A percentile compares a stretch with the other conserved stretches of the same genome.
Conservation (phyloP, 352 stramenopile species). For the Hyaloperonospora brassicae region DNA sequence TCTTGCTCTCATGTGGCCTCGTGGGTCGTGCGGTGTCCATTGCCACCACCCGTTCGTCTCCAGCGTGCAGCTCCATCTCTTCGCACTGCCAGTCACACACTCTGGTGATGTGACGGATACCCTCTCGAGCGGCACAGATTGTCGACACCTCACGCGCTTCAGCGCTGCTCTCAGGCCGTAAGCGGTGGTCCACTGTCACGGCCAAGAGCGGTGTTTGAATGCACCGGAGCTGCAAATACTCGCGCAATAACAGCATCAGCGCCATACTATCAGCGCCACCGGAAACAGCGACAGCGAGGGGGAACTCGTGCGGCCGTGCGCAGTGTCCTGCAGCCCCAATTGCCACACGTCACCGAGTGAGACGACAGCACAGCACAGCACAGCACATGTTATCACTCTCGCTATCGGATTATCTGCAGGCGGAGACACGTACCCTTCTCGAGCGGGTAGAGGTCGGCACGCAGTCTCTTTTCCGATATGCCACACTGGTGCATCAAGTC, state of each 20-base stretch:
- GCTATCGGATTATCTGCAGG: no score
- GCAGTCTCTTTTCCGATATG: conserved; percentile 35
- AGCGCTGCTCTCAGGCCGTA: conserved; percentile 52
- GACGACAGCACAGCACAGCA: neutral
- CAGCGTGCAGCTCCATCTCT: conserved; percentile 5
- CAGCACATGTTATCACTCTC: no score
- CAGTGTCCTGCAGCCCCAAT: conserved; percentile 9
- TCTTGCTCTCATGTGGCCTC: conserved; percentile 56
- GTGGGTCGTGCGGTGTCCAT: neutral
- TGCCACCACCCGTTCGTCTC: neutral
- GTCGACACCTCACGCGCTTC: conserved; percentile 49
- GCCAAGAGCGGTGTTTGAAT: conserved; percentile 61
- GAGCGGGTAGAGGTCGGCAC: conserved; percentile 30
- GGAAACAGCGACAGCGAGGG: conserved; percentile 64
- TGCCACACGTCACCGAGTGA: conserved; percentile 11
- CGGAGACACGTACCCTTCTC: conserved; percentile 10
- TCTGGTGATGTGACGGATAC: conserved; percentile 45
- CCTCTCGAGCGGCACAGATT: conserved; percentile 35
- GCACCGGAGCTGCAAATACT: conserved; percentile 40
- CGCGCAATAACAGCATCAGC: conserved; percentile 60
- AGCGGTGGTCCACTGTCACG: conserved; percentile 71
- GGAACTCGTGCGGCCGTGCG: conserved; percentile 28
- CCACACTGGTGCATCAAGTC: conserved; percentile 32
- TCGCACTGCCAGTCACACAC: conserved; percentile 42
- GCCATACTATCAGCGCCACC: conserved; percentile 79